Conservation (phyloP, 805 yeast genomes). For the Maudiozyma bulderi region DNA sequence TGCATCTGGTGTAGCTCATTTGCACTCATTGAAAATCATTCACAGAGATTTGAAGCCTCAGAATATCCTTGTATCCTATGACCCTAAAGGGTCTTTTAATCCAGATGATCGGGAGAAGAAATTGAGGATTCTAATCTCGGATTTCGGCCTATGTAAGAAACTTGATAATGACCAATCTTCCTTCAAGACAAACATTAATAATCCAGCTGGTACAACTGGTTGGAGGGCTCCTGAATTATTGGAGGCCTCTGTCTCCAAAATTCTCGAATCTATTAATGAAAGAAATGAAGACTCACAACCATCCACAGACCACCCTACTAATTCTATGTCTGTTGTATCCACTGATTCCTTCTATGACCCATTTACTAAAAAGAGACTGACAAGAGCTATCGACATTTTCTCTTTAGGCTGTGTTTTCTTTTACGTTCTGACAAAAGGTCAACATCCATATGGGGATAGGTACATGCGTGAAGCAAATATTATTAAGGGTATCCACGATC, state of each 20-base stretch:
- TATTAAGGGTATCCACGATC: slow-evolving; percentile 50
- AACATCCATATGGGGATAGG: slow-evolving; percentile 92
- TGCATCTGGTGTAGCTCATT: slow-evolving; percentile 73
- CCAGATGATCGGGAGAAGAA: slow-evolving; percentile 12
- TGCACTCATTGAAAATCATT: slow-evolving; percentile 83
- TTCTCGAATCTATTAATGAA: slow-evolving; percentile 2
- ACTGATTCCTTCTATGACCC: slow-evolving; percentile 29
- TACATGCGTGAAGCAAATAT: slow-evolving; percentile 85
- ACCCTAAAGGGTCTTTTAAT: slow-evolving; percentile 31
- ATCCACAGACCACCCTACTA: not conserved
- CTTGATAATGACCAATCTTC: slow-evolving; percentile 88
- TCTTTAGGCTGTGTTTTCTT: slow-evolving; percentile 91
- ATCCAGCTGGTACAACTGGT: slow-evolving; percentile 95
- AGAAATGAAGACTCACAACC: slow-evolving; percentile 30
- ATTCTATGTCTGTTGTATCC: slow-evolving; percentile 7
- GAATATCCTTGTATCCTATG: slow-evolving; percentile 74
- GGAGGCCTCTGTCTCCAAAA: slow-evolving; percentile 11
- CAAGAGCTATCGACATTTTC: slow-evolving; percentile 87
- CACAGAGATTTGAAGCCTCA: slow-evolving; percentile 95
- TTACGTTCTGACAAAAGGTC: slow-evolving; percentile 72
- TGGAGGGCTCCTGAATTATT: slow-evolving; percentile 96
- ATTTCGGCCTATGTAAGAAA: slow-evolving; percentile 90
- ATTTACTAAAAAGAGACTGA: slow-evolving; percentile 48
- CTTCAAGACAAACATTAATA: slow-evolving; percentile 73
- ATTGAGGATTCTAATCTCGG: slow-evolving; percentile 74